These are phyloP conservation scores for Suhomyces tanzawaensis DNA, from an alignment of 805 yeast genomes.

Conservation along the genomic window DNA sequence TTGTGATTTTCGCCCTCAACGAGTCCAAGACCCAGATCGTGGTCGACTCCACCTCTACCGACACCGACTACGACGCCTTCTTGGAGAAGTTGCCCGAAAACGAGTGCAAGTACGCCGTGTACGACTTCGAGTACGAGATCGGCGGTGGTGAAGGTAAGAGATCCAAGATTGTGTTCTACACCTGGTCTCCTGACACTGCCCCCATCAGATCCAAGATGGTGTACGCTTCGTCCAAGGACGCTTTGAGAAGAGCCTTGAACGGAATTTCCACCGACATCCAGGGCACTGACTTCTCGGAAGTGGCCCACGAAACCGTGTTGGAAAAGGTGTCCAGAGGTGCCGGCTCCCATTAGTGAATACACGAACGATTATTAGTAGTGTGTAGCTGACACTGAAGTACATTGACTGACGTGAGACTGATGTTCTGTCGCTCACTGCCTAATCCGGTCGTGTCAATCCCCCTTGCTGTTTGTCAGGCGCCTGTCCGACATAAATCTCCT, in stretches of 20 bases:
- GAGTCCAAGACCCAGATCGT: conserved; percentile 86
- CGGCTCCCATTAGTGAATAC: conserved; percentile 31
- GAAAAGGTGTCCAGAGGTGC: conserved; percentile 87
- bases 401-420: too few relatives aligned
- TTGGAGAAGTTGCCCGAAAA: conserved; percentile 88
- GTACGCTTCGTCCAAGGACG: conserved; percentile 97
- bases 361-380: neutral
- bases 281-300: conserved; percentile 98
- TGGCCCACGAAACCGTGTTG: conserved; percentile 88
- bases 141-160: conserved; percentile 93
- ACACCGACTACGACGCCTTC: conserved; percentile 77
- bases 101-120: conserved; percentile 94
- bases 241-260: conserved; percentile 93
- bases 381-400: too few relatives aligned
- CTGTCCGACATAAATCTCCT: too few relatives aligned
- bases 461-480: too few relatives aligned
- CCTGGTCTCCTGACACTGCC: conserved; percentile 99
- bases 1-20: conserved; percentile 76
- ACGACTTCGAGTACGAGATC: conserved; percentile 93
- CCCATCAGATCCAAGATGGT: conserved; percentile 96
- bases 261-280: conserved; percentile 94
- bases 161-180: conserved; percentile 64
- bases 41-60: conserved; percentile 80
- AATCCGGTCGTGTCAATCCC: too few relatives aligned
- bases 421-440: too few relatives aligned